Evolutionary conservation across 176 grass and related monocot species (phyloP).

Genomic region (Bromus sterilis): DNA sequence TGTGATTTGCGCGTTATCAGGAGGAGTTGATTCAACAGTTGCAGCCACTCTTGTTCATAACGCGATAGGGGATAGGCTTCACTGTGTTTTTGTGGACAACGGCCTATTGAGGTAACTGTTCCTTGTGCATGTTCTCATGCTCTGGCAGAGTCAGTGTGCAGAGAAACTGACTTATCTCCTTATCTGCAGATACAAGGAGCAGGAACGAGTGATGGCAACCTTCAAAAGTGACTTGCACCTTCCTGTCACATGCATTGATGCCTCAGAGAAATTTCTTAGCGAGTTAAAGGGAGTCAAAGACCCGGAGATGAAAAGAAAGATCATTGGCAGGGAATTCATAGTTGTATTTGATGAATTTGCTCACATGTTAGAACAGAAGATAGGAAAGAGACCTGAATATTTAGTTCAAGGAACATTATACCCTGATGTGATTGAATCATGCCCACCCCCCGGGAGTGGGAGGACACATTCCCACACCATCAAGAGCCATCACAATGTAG

Average conservation of each 20-base stretch:
- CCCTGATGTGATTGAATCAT: conserved; percentile 91
- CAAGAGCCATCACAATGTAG: conserved; percentile 92
- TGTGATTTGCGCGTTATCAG: conserved; percentile 81
- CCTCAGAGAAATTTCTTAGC: conserved; percentile 77
- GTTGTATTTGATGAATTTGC: conserved; percentile 83
- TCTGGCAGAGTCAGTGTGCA: neutral
- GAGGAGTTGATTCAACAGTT: conserved; percentile 80
- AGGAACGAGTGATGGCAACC: conserved; percentile 67
- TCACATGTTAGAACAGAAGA: conserved; percentile 42
- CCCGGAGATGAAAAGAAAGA: conserved; percentile 81
- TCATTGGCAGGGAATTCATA: conserved; percentile 80
- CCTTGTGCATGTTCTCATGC: neutral
- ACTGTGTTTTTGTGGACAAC: conserved; percentile 87
- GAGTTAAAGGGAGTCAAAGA: conserved; percentile 65
- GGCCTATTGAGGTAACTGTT: conserved; percentile 57
- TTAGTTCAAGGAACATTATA: conserved; percentile 87
- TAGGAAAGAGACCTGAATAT: conserved; percentile 53
- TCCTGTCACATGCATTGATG: conserved; percentile 70
- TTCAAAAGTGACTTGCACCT: conserved; percentile 72
- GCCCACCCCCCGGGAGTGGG: conserved; percentile 70
- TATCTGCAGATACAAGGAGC: conserved; percentile 63
- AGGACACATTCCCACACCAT: conserved; percentile 80
- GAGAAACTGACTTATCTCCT: neutral
- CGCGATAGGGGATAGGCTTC: conserved; percentile 71
- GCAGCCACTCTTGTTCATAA: conserved; percentile 76